phyloP scores from a whole-genome alignment of 2,329 filamentous ascomycete species.

The Juglanconis oblonga region DNA sequence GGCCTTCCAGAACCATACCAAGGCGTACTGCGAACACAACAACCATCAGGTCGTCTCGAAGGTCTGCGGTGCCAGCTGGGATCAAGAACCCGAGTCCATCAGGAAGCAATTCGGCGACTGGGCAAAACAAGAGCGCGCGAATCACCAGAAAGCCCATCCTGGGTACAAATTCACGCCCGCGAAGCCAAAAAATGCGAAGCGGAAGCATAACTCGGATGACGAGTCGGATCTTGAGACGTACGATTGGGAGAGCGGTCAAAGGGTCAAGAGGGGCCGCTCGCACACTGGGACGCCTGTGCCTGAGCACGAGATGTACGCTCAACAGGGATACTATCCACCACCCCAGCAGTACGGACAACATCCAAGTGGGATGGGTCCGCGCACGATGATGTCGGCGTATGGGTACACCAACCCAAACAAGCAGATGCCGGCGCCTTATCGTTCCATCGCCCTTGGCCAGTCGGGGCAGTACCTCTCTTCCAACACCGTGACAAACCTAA shows the following conservation, averaged over 20 bases:
- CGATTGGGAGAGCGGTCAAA: constrained; percentile 39
- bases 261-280: constrained; percentile 28
- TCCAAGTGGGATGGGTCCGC: constrained; percentile 20
- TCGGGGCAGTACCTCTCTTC: constrained; percentile 14
- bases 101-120: constrained; percentile 74
- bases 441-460: constrained; percentile 19
- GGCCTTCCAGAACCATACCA: constrained; percentile 83
- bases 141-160: constrained; percentile 82
- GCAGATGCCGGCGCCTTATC: constrained; percentile 37
- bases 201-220: constrained; percentile 30
- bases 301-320: constrained; percentile 28
- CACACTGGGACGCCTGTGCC: constrained; percentile 28
- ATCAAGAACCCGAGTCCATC: constrained; percentile 70
- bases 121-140: constrained; percentile 76
- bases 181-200: constrained; percentile 53
- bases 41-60: constrained; percentile 93
- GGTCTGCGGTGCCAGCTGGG: constrained; percentile 85
- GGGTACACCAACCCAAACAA: constrained; percentile 34
- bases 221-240: constrained; percentile 41
- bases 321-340: constrained; percentile 22
- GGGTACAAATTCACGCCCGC: constrained; percentile 92
- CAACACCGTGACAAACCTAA: constrained; percentile 28
- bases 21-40: constrained; percentile 75
- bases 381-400: constrained; percentile 29
- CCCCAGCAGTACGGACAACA: constrained; percentile 13